A percentile compares a stretch with the other conserved stretches of the same genome.
phyloP scores from a whole-genome alignment of 164 flowering plant species.

The Paratinospora sagittata region DNA sequence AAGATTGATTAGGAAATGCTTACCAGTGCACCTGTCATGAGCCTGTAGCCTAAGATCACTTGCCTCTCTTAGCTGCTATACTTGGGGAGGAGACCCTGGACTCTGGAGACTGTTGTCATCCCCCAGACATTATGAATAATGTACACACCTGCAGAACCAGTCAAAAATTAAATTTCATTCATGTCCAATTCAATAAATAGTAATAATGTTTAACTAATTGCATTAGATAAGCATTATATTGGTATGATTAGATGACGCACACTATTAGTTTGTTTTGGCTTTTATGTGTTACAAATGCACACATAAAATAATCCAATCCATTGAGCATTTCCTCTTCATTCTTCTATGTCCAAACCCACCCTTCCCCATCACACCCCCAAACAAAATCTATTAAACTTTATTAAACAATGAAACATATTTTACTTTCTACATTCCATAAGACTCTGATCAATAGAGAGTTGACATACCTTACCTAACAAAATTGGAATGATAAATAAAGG shows the following conservation, averaged over 20 bases:
- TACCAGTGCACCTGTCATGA: neutral
- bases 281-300: neutral
- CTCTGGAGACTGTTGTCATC: neutral
- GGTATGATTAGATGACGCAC: neutral
- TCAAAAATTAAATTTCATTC: neutral
- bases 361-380: too few species aligned
- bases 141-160: neutral
- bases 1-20: neutral
- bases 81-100: neutral
- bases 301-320: too few species aligned
- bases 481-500: slow-evolving; percentile 16
- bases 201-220: neutral
- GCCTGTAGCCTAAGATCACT: neutral
- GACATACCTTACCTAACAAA: slow-evolving; percentile 31
- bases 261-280: neutral
- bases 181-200: neutral
- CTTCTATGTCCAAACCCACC: too few species aligned
- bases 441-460: too few species aligned
- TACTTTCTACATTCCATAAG: too few species aligned
- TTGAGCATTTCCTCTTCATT: too few species aligned
- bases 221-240: neutral
- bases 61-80: neutral
- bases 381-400: too few species aligned
- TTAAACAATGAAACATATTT: too few species aligned
- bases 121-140: neutral